Conservation (phyloP, 2,329 filamentous ascomycete species). For the Aspergillus alliaceus region DNA sequence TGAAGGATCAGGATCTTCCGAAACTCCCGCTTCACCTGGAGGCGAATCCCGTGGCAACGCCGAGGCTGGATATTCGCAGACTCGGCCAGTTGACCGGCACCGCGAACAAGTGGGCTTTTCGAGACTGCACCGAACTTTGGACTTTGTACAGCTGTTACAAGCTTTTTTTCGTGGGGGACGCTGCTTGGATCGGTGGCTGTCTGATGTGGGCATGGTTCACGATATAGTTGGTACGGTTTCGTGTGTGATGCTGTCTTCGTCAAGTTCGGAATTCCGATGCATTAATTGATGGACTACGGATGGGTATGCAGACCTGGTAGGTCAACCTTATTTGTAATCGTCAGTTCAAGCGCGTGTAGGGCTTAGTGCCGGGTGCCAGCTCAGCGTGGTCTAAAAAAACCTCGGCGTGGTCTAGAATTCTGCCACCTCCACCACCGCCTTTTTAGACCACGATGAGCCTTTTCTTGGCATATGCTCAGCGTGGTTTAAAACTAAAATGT, state of each 20-base stretch:
- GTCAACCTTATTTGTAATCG: conserved; percentile 42
- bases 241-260: not conserved
- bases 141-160: conserved; percentile 17
- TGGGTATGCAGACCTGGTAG: not conserved
- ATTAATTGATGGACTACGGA: not conserved
- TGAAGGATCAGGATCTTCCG: not conserved
- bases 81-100: conserved; percentile 13
- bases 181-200: not conserved
- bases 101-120: conserved; percentile 18
- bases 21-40: not conserved
- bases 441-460: too few species aligned
- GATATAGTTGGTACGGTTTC: not conserved
- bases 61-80: conserved; percentile 17
- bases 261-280: not conserved
- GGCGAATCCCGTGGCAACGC: not conserved
- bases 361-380: too few species aligned
- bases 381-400: too few species aligned
- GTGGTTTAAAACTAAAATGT: too few species aligned
- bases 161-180: conserved; percentile 20
- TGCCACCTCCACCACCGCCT: too few species aligned
- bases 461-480: too few species aligned
- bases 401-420: too few species aligned
- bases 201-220: not conserved
- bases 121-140: conserved; percentile 21
- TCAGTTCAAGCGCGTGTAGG: too few species aligned